Evolutionary conservation across 2,329 filamentous ascomycete genomes (phyloP), one percentile per base, ranked within the genome.

Genomic region (Talaromyces pinophilus): DNA sequence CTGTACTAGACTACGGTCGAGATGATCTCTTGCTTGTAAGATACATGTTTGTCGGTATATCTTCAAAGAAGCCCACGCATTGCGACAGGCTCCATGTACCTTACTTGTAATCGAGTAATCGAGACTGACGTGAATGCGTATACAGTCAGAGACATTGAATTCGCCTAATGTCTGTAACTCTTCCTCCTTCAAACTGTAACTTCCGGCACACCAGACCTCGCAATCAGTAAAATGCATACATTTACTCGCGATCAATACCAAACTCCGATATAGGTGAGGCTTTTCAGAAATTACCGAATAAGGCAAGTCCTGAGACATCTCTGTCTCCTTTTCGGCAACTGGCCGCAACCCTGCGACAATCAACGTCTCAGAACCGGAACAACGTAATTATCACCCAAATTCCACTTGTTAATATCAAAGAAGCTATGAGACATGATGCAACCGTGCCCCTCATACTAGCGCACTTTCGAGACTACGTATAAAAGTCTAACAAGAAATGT

Each of bases 311-410:
- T 55, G 48, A 57, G 54, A 57, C 54, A 40, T 17, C 8, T 55
- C 33, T 22, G 33, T 35, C 2, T 11, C 54, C 17, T 40, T 57
- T 57, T 25, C n/a, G 54, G 54, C 54, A 57, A 25, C 33, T 19
- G 25, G 28, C 50, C 50, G 28, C 50, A 8, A 25, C 8, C 5
- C 62, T 59, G 62, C 30, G 54, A 64, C 62, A 40, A 22, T 17
- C 25, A 30, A n/a, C 40, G 62, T 64, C 54, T 64, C 62, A 50
- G 40, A 59, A 40, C 5, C 28, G 25, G 40, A 25, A 35, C 13
- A 19, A 25, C n/a, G 30, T 30, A 3, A 64, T 48, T 48, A 15
- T 17, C 15, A 38, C 38, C 10, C 19, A 22, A 44, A 40, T 30
- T n/a, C 46, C 15, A 22, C 52, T 28, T 52, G 5, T 42, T 48